A percentile compares a stretch with the other conserved stretches of the same genome.
phyloP scores from a whole-genome alignment of 2,329 filamentous ascomycete genomes.

The Coniosporium tulheliwenetii region DNA sequence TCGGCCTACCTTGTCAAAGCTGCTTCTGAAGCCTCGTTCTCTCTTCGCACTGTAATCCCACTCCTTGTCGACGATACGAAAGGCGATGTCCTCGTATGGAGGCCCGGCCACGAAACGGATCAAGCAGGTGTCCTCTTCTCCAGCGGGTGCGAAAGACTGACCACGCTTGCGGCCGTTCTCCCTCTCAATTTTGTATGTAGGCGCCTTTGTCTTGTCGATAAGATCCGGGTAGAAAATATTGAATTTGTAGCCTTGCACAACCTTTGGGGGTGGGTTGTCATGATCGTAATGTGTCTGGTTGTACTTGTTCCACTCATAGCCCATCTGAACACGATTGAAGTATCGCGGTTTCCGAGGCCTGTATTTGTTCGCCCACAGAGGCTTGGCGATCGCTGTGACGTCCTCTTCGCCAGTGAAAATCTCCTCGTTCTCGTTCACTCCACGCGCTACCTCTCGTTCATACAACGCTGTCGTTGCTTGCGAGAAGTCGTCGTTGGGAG shows the following conservation, averaged over 20 bases:
- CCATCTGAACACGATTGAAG: slow-evolving; percentile 97
- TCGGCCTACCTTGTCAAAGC: slow-evolving; percentile 76
- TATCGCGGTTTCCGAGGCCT: slow-evolving; percentile 84
- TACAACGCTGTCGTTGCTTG: slow-evolving; percentile 79
- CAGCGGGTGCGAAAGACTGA: slow-evolving; percentile 82
- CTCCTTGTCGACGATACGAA: slow-evolving; percentile 93
- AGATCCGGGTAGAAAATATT: slow-evolving; percentile 98
- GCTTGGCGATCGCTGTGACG: slow-evolving; percentile 46
- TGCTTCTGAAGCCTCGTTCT: slow-evolving; percentile 88
- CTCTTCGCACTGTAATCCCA: slow-evolving; percentile 97
- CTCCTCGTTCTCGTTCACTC: slow-evolving; percentile 86
- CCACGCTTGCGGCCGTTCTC: slow-evolving; percentile 81
- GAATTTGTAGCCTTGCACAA: slow-evolving; percentile 98
- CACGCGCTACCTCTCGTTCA: slow-evolving; percentile 81
- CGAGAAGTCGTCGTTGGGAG: slow-evolving; percentile 64
- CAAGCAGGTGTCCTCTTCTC: slow-evolving; percentile 91
- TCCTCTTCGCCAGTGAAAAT: slow-evolving; percentile 85
- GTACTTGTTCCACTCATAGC: slow-evolving; percentile 99
- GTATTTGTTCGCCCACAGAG: slow-evolving; percentile 73
- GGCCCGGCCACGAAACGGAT: slow-evolving; percentile 92
- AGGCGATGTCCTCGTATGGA: slow-evolving; percentile 93
- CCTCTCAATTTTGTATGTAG: slow-evolving; percentile 89
- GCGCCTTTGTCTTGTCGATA: slow-evolving; percentile 85
- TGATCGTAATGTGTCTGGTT: slow-evolving; percentile 99
- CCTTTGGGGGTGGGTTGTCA: slow-evolving; percentile 92